Evolutionary conservation across 2,329 filamentous ascomycete species (phyloP).

Genomic region (Fusarium pseudonygamai): DNA sequence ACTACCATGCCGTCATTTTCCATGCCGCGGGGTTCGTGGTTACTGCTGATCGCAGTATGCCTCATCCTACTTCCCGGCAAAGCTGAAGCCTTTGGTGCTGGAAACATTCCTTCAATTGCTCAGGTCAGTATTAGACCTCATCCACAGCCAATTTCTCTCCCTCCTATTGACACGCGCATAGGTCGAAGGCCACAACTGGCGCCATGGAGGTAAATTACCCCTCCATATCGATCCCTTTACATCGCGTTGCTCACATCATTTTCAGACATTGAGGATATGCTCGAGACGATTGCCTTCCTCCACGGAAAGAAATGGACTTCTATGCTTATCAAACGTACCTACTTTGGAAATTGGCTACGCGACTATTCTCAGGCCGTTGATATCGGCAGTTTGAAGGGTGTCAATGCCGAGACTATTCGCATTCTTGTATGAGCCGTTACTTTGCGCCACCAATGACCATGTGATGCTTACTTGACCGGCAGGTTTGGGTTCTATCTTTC

Average conservation of each 20-base stretch:
- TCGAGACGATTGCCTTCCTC: slow-evolving; percentile 80
- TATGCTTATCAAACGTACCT: slow-evolving; percentile 79
- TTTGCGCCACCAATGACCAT: not conserved
- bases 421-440: slow-evolving; percentile 62
- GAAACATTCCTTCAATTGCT: slow-evolving; percentile 74
- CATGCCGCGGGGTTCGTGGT: slow-evolving; percentile 58
- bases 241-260: slow-evolving; percentile 19
- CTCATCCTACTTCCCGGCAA: slow-evolving; percentile 66
- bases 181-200: slow-evolving; percentile 75
- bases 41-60: slow-evolving; percentile 60
- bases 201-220: slow-evolving; percentile 66
- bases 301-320: slow-evolving; percentile 87
- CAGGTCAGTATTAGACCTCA: slow-evolving; percentile 46
- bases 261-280: slow-evolving; percentile 80
- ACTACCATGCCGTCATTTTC: slow-evolving; percentile 58
- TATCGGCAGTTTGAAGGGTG: slow-evolving; percentile 80
- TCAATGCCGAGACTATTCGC: slow-evolving; percentile 80
- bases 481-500: slow-evolving; percentile 83
- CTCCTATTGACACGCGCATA: slow-evolving; percentile 45
- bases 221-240: slow-evolving; percentile 4
- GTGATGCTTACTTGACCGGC: not conserved
- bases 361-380: slow-evolving; percentile 89
- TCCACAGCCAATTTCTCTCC: not conserved
- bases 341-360: slow-evolving; percentile 88
- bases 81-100: slow-evolving; percentile 72